phyloP scores from a whole-genome alignment of 768 basidiomycete species.

The Hydnum rufescens region DNA sequence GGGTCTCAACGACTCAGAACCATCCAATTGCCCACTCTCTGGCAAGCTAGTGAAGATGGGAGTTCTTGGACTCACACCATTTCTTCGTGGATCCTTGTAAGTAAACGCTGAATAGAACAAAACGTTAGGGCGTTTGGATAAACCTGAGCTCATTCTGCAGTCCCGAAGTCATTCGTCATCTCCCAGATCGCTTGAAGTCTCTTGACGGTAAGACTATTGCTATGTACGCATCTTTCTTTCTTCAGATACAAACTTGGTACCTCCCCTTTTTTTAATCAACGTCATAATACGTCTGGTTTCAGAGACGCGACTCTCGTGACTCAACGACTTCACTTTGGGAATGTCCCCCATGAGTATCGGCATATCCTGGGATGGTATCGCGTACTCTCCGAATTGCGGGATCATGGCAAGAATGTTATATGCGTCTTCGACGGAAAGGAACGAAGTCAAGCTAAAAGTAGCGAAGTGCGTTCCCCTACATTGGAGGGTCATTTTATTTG shows the following conservation, averaged over 20 bases:
- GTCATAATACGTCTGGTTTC: constrained; percentile 6
- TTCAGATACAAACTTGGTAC: neutral
- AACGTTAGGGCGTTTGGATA: neutral
- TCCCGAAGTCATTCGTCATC: constrained; percentile 14
- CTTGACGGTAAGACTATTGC: constrained; percentile 51
- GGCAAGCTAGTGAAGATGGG: constrained; percentile 3
- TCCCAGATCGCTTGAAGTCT: constrained; percentile 43
- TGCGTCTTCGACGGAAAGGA: constrained; percentile 67
- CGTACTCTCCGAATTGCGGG: constrained; percentile 40
- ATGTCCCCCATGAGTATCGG: constrained; percentile 37
- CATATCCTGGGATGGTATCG: constrained; percentile 69
- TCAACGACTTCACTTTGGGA: constrained; percentile 59
- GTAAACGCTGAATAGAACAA: neutral
- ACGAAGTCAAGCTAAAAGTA: constrained; percentile 44
- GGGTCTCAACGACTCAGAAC: no score
- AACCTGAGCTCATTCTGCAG: constrained; percentile 4
- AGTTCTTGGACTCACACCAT: neutral
- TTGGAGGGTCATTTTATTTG: no score
- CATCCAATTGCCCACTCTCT: no score
- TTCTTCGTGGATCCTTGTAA: neutral
- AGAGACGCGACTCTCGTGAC: constrained; percentile 80
- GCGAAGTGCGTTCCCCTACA: constrained; percentile 41
- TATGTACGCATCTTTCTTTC: constrained; percentile 30
- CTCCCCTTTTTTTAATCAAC: constrained; percentile 5
- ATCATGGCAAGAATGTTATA: constrained; percentile 35